These are phyloP conservation scores for Panaeolus cyanescens DNA, from an alignment of 768 basidiomycete species.

Conservation along the genomic window DNA sequence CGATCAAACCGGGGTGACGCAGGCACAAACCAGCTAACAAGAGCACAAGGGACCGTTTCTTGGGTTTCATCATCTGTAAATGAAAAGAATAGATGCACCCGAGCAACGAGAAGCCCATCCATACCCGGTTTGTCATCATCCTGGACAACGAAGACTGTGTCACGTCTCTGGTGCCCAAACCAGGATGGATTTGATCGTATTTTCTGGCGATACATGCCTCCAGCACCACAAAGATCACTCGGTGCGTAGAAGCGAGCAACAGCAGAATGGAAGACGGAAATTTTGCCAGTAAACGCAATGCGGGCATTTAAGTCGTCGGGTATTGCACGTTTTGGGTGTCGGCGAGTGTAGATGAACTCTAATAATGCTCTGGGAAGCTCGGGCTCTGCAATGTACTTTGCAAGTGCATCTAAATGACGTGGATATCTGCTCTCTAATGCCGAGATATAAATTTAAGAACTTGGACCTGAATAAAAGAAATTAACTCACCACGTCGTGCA, in stretches of 20 bases:
- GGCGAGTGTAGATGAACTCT: conserved; percentile 11
- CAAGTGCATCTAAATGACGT: conserved; percentile 10
- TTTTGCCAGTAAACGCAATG: conserved; percentile 17
- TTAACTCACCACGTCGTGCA: conserved; percentile 1
- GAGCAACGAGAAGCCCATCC: conserved; percentile 25
- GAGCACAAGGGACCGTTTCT: conserved; percentile 20
- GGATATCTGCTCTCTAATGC: too few relatives aligned
- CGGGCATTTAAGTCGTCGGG: conserved; percentile 6
- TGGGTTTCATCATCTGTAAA: conserved; percentile 15
- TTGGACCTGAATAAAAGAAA: neutral
- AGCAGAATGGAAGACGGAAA: conserved; percentile 28
- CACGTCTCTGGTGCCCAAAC: conserved; percentile 17
- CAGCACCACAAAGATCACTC: conserved; percentile 28
- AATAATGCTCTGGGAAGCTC: conserved; percentile 13
- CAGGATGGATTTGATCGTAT: conserved; percentile 28
- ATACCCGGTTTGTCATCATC: conserved; percentile 24
- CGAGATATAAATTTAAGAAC: too few relatives aligned
- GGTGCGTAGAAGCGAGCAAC: conserved; percentile 26
- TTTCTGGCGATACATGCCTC: conserved; percentile 27
- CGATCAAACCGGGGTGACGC: conserved; percentile 16
- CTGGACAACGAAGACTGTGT: conserved; percentile 28
- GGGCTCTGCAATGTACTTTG: conserved; percentile 14
- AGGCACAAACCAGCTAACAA: conserved; percentile 28
- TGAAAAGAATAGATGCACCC: conserved; percentile 30
- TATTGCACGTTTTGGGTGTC: conserved; percentile 10